Evolutionary conservation across 306 rosid genomes (phyloP).

Genomic region (Rosa multiflora): DNA sequence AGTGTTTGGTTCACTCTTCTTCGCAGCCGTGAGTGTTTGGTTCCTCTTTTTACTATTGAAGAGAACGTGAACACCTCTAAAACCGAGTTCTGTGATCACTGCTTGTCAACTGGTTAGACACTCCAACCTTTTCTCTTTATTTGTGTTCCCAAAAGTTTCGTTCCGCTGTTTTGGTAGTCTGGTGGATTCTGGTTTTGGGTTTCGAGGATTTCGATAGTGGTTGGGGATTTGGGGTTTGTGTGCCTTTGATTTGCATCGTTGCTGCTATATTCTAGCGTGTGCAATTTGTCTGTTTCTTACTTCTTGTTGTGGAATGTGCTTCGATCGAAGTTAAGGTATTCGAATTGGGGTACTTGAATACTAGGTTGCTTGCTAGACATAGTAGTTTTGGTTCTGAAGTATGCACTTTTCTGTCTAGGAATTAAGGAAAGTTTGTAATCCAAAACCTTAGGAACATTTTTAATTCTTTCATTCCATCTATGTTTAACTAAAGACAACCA

Average conservation of each 20-base stretch:
- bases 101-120: constrained; percentile 64
- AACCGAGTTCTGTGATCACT: constrained; percentile 66
- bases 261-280: neutral
- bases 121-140: neutral
- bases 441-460: neutral
- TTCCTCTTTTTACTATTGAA: constrained; percentile 77
- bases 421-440: neutral
- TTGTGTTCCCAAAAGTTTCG: neutral
- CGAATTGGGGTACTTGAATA: neutral
- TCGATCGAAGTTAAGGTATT: neutral
- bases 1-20: constrained; percentile 68
- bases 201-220: neutral
- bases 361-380: neutral
- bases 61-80: constrained; percentile 47
- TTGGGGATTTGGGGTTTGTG: neutral
- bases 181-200: neutral
- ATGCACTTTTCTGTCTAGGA: neutral
- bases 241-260: neutral
- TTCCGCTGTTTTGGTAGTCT: neutral
- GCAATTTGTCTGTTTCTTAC: neutral
- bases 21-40: constrained; percentile 48
- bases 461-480: neutral
- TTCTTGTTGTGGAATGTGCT: neutral
- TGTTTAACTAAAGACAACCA: neutral
- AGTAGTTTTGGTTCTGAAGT: neutral